These are phyloP conservation scores for Botryotinia globosa DNA, from an alignment of 2,329 filamentous ascomycete species.

Conservation along the genomic window DNA sequence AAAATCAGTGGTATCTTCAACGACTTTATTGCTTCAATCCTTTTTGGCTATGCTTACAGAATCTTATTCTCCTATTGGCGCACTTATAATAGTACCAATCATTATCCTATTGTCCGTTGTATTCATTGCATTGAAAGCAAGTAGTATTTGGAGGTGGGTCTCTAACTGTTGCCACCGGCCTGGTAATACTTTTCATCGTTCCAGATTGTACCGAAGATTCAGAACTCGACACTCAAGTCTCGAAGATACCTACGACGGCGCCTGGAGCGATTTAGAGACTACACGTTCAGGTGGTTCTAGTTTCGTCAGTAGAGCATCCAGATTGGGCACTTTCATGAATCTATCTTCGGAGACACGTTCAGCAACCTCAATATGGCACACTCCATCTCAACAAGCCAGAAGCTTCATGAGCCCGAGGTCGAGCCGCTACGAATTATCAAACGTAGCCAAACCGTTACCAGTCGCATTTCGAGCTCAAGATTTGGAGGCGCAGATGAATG, in stretches of 20 bases:
- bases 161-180: constrained; percentile 27
- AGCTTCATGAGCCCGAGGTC: constrained; percentile 40
- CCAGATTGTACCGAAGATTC: constrained; percentile 27
- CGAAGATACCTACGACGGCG: constrained; percentile 38
- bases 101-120: constrained; percentile 40
- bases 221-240: constrained; percentile 6
- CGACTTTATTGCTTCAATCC: constrained; percentile 28
- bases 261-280: constrained; percentile 41
- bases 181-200: constrained; percentile 24
- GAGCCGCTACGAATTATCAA: constrained; percentile 52
- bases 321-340: constrained; percentile 32
- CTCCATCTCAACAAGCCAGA: constrained; percentile 36
- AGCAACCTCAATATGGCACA: constrained; percentile 40
- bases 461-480: constrained; percentile 30
- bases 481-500: constrained; percentile 21
- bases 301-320: constrained; percentile 24
- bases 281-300: constrained; percentile 30
- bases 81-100: constrained; percentile 48
- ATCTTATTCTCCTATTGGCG: constrained; percentile 43
- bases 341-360: constrained; percentile 23
- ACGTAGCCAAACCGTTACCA: constrained; percentile 37
- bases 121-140: constrained; percentile 36
- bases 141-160: constrained; percentile 30
- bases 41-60: constrained; percentile 41
- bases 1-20: constrained; percentile 22